Percentiles rank a stretch among this genome's conserved stretches.
phyloP scores from a whole-genome alignment of 2,329 filamentous ascomycete genomes.

The Claviceps purpurea region DNA sequence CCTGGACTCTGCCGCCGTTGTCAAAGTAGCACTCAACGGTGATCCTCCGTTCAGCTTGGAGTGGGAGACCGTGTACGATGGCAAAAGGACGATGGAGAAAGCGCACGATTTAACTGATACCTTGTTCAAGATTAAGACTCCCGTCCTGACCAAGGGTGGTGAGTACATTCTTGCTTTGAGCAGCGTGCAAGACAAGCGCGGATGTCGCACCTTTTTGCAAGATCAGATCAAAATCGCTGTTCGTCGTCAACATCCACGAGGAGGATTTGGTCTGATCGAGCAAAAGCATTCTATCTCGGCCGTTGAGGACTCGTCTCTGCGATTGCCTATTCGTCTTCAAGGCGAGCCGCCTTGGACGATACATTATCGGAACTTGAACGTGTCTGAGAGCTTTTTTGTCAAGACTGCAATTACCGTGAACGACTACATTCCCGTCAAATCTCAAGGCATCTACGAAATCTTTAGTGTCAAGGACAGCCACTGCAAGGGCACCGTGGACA shows the following conservation, averaged over 20 bases:
- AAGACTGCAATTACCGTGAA: slow-evolving; percentile 45
- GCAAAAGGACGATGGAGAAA: slow-evolving; percentile 61
- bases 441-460: slow-evolving; percentile 68
- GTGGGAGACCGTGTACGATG: slow-evolving; percentile 85
- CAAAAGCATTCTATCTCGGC: slow-evolving; percentile 62
- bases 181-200: slow-evolving; percentile 72
- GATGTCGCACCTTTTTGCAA: slow-evolving; percentile 75
- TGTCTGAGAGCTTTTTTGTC: slow-evolving; percentile 30
- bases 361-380: slow-evolving; percentile 56
- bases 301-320: slow-evolving; percentile 60
- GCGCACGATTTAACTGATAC: slow-evolving; percentile 49
- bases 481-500: slow-evolving; percentile 71
- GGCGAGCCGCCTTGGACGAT: slow-evolving; percentile 78
- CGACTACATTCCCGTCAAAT: slow-evolving; percentile 51
- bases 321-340: slow-evolving; percentile 70
- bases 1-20: slow-evolving; percentile 65
- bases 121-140: slow-evolving; percentile 60
- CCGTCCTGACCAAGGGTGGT: slow-evolving; percentile 63
- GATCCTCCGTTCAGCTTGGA: slow-evolving; percentile 81
- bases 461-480: slow-evolving; percentile 62
- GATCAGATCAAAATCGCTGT: slow-evolving; percentile 78
- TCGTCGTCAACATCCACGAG: slow-evolving; percentile 76
- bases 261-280: slow-evolving; percentile 73
- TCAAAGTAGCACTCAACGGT: slow-evolving; percentile 63
- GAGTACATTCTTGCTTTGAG: slow-evolving; percentile 81